Evolutionary conservation across 108 stramenopile species (phyloP).

Genomic region (Epithemia pelagica): DNA sequence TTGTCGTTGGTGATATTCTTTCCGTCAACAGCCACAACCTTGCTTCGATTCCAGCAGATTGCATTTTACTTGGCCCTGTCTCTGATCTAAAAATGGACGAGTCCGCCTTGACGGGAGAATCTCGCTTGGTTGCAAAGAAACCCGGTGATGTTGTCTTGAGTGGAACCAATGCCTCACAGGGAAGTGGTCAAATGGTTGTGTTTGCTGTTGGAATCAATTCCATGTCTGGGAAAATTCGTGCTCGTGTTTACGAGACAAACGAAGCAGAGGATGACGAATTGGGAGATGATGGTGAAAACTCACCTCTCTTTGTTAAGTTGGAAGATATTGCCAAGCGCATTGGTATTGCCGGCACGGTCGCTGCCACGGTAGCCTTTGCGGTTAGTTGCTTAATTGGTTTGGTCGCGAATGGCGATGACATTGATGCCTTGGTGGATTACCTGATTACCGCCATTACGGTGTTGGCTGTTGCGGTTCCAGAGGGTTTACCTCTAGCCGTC

Average conservation of each 20-base stretch:
- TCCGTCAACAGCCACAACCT: constrained; percentile 81
- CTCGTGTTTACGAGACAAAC: constrained; percentile 69
- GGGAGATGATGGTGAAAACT: constrained; percentile 57
- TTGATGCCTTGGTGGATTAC: constrained; percentile 52
- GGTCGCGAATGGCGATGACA: constrained; percentile 32
- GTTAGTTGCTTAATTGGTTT: constrained; percentile 81
- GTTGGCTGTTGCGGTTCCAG: constrained; percentile 97
- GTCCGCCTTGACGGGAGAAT: constrained; percentile 91
- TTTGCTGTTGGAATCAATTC: constrained; percentile 86
- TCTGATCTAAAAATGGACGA: constrained; percentile 89
- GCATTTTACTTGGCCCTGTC: constrained; percentile 83
- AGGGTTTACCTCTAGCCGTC: constrained; percentile 96
- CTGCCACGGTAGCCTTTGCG: constrained; percentile 62
- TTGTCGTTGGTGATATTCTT: constrained; percentile 97
- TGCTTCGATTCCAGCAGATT: constrained; percentile 90
- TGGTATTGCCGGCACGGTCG: constrained; percentile 70
- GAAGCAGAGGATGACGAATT: constrained; percentile 59
- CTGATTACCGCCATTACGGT: constrained; percentile 78
- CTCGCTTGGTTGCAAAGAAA: constrained; percentile 75
- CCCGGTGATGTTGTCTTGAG: constrained; percentile 66
- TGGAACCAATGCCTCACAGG: constrained; percentile 66
- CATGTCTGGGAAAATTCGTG: constrained; percentile 81
- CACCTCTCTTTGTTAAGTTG: constrained; percentile 82
- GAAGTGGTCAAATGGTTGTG: constrained; percentile 80
- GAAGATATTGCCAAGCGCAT: constrained; percentile 81